A percentile compares a stretch with the other conserved stretches of the same genome.
These are phyloP conservation scores for Raddia guianensis DNA, from an alignment of 176 grass and related monocot genomes.

Conservation along the genomic window DNA sequence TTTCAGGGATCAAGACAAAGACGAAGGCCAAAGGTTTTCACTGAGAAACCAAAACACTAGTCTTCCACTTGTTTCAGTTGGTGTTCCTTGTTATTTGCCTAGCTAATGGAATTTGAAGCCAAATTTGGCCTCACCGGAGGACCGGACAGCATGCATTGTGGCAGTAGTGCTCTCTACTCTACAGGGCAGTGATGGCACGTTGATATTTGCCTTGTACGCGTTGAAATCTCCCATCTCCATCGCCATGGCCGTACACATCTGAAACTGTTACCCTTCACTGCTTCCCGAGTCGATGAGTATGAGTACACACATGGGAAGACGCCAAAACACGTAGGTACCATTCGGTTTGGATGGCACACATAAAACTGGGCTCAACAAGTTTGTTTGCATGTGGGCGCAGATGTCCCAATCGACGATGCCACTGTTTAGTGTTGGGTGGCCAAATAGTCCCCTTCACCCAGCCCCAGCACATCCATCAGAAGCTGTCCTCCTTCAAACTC, in stretches of 20 bases:
- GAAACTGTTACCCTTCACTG: neutral
- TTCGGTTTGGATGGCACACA: neutral
- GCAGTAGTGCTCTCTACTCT: neutral
- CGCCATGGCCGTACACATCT: neutral
- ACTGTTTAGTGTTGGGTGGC: conserved; percentile 43
- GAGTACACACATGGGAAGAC: neutral
- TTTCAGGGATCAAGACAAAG: too few relatives aligned
- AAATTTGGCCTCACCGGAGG: too few relatives aligned
- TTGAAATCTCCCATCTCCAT: neutral
- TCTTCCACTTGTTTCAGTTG: neutral
- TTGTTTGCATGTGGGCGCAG: conserved; percentile 8
- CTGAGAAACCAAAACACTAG: too few relatives aligned
- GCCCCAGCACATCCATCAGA: neutral
- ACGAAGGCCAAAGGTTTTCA: too few relatives aligned
- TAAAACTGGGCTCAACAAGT: neutral
- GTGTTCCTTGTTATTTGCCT: neutral
- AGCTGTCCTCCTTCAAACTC: neutral
- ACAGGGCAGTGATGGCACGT: neutral
- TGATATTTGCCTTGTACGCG: neutral
- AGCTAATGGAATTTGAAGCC: neutral
- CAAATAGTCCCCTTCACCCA: conserved; percentile 22
- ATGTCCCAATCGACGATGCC: neutral
- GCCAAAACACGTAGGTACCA: neutral
- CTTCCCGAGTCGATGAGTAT: neutral
- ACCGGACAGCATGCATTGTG: neutral